Evolutionary conservation across 306 rosid species (phyloP).

Genomic region (Lotus japonicus): DNA sequence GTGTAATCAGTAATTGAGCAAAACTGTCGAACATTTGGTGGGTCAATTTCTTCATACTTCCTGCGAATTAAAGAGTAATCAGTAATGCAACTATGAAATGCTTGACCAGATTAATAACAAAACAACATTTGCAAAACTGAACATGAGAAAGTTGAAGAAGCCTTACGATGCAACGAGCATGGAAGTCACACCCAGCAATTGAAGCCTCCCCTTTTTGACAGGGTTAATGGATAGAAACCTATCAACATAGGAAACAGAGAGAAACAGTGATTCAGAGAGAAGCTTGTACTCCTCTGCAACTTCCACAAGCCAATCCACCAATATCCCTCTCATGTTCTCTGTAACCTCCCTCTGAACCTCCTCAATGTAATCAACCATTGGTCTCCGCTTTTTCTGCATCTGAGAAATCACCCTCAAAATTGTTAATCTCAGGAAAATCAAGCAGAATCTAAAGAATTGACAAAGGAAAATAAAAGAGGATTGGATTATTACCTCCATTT

Average conservation of each 20-base stretch:
- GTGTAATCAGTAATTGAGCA: constrained; percentile 64
- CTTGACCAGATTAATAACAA: not conserved
- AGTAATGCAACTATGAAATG: not conserved
- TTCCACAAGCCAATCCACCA: constrained; percentile 90
- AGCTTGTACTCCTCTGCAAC: constrained; percentile 83
- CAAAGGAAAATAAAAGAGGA: not conserved
- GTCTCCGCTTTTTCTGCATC: constrained; percentile 44
- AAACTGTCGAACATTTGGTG: constrained; percentile 65
- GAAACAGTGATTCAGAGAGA: constrained; percentile 59
- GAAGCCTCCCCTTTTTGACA: constrained; percentile 37
- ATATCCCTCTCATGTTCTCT: constrained; percentile 57
- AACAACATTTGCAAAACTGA: not conserved
- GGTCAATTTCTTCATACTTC: constrained; percentile 80
- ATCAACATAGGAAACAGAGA: constrained; percentile 56
- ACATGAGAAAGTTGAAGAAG: not conserved
- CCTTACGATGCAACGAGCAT: constrained; percentile 87
- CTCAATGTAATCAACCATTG: constrained; percentile 41
- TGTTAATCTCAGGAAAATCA: too few species aligned
- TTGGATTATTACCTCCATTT: constrained; percentile 46
- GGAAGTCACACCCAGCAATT: constrained; percentile 66
- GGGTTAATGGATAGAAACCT: constrained; percentile 42
- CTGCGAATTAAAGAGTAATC: constrained; percentile 22
- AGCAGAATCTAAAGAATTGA: not conserved
- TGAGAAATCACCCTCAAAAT: not conserved
- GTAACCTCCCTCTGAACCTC: constrained; percentile 51